Evolutionary conservation across 140 eudicot genomes (phyloP).

Genomic region (Erigeron philadelphicus): DNA sequence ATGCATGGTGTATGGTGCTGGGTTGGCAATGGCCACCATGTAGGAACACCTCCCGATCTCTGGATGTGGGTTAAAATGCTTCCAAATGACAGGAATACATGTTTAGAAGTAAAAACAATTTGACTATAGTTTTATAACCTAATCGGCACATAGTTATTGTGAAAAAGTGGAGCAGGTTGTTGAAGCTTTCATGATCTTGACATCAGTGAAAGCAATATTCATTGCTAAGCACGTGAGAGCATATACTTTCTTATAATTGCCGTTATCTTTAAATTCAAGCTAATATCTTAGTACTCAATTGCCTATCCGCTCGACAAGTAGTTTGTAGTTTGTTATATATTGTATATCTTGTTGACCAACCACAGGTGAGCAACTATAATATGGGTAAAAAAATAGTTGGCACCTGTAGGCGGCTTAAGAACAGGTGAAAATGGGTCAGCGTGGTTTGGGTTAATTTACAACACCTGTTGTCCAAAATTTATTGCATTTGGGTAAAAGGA

Average conservation of each 20-base stretch:
- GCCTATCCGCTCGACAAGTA: no score
- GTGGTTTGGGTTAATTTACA: neutral
- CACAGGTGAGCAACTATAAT: neutral
- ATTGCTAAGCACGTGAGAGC: conserved; percentile 79
- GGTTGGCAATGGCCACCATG: conserved; percentile 96
- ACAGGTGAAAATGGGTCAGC: neutral
- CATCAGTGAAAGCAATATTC: conserved; percentile 87
- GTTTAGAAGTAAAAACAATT: conserved; percentile 6
- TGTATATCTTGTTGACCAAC: no score
- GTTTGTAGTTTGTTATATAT: neutral
- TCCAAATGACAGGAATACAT: conserved; percentile 63
- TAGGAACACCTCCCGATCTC: conserved; percentile 89
- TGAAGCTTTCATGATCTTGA: conserved; percentile 94
- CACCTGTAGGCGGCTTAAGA: neutral
- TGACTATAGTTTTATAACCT: neutral
- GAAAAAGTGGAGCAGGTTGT: conserved; percentile 53
- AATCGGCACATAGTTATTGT: neutral
- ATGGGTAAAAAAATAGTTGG: neutral
- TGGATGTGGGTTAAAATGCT: conserved; percentile 92
- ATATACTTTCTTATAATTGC: neutral
- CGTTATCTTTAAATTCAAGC: neutral
- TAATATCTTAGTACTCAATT: neutral
- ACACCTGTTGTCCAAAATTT: neutral
- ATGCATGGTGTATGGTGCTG: conserved; percentile 95
- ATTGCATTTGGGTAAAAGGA: neutral